Conservation (phyloP, 305 asterid genomes). For the Fraxinus velutina region DNA sequence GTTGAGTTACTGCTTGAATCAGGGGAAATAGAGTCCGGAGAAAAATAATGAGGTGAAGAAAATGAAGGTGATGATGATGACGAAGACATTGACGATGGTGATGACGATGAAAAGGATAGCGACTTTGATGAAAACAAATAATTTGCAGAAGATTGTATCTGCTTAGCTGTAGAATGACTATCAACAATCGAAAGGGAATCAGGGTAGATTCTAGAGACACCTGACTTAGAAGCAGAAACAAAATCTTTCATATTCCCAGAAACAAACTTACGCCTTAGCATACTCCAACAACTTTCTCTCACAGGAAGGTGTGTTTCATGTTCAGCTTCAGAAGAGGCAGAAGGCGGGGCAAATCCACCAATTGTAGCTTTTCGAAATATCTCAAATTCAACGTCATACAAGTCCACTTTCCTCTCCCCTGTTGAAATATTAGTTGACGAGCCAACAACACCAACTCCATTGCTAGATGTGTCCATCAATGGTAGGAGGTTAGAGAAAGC, state of each 20-base stretch:
- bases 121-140: constrained; percentile 27
- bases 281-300: constrained; percentile 75
- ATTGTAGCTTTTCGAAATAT: constrained; percentile 66
- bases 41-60: constrained; percentile 44
- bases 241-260: constrained; percentile 50
- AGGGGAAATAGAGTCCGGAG: constrained; percentile 46
- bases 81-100: constrained; percentile 22
- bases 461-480: constrained; percentile 36
- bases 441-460: constrained; percentile 25
- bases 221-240: constrained; percentile 40
- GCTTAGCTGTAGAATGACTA: constrained; percentile 23
- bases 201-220: constrained; percentile 38
- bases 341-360: constrained; percentile 81
- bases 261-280: constrained; percentile 55
- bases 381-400: constrained; percentile 73
- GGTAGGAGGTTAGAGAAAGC: constrained; percentile 54
- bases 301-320: constrained; percentile 68
- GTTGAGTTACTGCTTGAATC: constrained; percentile 38
- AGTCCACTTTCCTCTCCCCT: constrained; percentile 49
- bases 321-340: constrained; percentile 58
- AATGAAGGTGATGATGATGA: constrained; percentile 42
- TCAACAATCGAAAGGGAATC: constrained; percentile 28
- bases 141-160: constrained; percentile 18
- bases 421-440: constrained; percentile 28
- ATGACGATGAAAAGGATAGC: constrained; percentile 24